phyloP scores from a whole-genome alignment of 2,329 filamentous ascomycete species.

The Berkeleyomyces rouxiae region DNA sequence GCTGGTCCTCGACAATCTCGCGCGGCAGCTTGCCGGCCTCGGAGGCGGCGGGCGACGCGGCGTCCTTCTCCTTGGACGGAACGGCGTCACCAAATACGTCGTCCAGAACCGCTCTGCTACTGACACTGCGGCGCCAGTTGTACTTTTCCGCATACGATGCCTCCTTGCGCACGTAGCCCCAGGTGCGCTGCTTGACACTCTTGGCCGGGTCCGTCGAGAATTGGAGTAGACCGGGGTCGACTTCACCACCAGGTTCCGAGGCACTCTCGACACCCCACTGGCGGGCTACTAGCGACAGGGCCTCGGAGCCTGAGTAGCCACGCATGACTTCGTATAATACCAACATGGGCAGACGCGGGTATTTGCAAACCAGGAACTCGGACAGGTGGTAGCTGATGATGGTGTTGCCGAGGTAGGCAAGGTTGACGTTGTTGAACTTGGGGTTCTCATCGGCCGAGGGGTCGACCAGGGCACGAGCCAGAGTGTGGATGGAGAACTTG shows the following conservation, averaged over 20 bases:
- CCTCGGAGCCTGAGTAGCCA: constrained; percentile 62
- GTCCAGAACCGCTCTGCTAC: constrained; percentile 63
- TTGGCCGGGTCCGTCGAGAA: constrained; percentile 40
- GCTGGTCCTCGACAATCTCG: constrained; percentile 13
- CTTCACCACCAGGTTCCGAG: constrained; percentile 74
- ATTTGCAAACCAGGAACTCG: constrained; percentile 76
- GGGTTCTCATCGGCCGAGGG: constrained; percentile 64
- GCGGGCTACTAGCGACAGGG: constrained; percentile 54
- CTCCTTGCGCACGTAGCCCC: constrained; percentile 37
- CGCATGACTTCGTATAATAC: constrained; percentile 75
- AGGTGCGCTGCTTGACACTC: constrained; percentile 27
- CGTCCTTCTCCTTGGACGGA: constrained; percentile 17
- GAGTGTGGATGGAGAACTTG: constrained; percentile 68
- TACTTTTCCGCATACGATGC: constrained; percentile 27
- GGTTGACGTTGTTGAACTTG: constrained; percentile 74
- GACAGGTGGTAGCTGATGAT: constrained; percentile 78
- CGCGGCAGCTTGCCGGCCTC: constrained; percentile 13
- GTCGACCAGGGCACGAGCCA: constrained; percentile 75
- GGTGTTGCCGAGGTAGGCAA: constrained; percentile 65
- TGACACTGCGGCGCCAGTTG: constrained; percentile 51
- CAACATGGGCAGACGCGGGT: constrained; percentile 77
- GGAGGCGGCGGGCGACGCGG: constrained; percentile 4
- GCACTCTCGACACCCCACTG: constrained; percentile 89
- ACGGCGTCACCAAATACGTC: constrained; percentile 63
- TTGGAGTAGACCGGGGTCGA: constrained; percentile 81